phyloP scores from a whole-genome alignment of 1,284 basidiomycete genomes.

The Microbotryomycetes sp. region DNA sequence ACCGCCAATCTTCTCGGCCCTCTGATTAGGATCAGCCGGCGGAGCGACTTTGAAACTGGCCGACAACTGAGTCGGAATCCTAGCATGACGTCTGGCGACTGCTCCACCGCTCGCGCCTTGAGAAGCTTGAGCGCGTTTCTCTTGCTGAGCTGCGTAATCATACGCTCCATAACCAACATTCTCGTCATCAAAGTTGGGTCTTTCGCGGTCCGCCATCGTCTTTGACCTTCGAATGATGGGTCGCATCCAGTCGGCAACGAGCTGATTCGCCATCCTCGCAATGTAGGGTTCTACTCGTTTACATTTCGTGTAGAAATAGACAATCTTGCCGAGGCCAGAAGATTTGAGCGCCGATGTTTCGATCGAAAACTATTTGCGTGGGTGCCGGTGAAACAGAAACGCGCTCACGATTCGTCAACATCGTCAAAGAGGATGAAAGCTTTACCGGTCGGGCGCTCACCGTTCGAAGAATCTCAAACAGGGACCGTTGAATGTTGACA shows the following conservation, averaged over 20 bases:
- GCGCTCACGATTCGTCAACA: neutral
- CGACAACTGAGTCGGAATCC: slow-evolving; percentile 24
- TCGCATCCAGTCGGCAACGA: slow-evolving; percentile 79
- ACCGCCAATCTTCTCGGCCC: neutral
- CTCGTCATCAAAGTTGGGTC: neutral
- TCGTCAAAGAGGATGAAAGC: neutral
- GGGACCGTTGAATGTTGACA: slow-evolving; percentile 87
- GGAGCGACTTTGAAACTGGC: slow-evolving; percentile 24
- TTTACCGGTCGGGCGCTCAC: slow-evolving; percentile 31
- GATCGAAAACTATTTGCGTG: slow-evolving; percentile 73
- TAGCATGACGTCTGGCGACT: slow-evolving; percentile 17
- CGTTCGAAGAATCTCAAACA: slow-evolving; percentile 74
- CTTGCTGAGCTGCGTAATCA: neutral
- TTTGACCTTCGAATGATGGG: slow-evolving; percentile 88
- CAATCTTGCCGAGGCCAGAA: slow-evolving; percentile 79
- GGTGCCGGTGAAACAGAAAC: neutral
- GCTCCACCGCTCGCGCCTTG: neutral
- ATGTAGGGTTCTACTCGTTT: slow-evolving; percentile 79
- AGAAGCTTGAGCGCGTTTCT: neutral
- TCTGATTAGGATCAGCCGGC: neutral
- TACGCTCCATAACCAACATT: neutral
- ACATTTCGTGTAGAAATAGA: slow-evolving; percentile 93
- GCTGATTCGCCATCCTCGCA: slow-evolving; percentile 68
- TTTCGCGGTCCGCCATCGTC: slow-evolving; percentile 61
- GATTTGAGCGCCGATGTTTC: slow-evolving; percentile 87